phyloP scores from a whole-genome alignment of 768 basidiomycete genomes.

The Rhodosporidiobolus odoratus region DNA sequence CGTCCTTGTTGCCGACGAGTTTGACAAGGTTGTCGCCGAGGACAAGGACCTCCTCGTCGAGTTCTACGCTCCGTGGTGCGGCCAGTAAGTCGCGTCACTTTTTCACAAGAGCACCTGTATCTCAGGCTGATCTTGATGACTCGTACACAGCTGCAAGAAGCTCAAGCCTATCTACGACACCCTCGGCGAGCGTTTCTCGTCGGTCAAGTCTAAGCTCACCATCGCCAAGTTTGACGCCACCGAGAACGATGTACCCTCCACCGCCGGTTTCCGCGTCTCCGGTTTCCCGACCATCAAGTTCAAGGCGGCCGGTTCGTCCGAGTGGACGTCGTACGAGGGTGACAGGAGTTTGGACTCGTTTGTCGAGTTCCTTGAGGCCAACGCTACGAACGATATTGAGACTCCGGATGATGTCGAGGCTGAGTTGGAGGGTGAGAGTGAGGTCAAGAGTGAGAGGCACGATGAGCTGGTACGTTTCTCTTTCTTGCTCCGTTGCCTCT shows the following conservation, averaged over 20 bases:
- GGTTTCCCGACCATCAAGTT: constrained; percentile 94
- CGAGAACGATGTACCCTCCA: constrained; percentile 89
- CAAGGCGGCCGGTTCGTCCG: constrained; percentile 76
- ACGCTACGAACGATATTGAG: constrained; percentile 38
- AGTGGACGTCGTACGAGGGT: constrained; percentile 90
- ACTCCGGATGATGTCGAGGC: constrained; percentile 20
- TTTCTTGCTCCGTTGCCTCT: background rate
- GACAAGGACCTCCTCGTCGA: constrained; percentile 96
- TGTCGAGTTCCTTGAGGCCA: constrained; percentile 40
- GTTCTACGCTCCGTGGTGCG: constrained; percentile 93
- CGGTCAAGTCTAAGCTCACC: constrained; percentile 44
- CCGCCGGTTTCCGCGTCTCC: constrained; percentile 69
- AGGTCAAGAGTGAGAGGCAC: constrained; percentile 18
- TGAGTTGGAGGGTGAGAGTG: constrained; percentile 22
- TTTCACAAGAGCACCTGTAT: background rate
- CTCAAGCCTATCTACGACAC: constrained; percentile 90
- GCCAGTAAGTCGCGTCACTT: constrained; percentile 40
- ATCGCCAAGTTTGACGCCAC: constrained; percentile 89
- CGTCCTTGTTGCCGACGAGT: constrained; percentile 78
- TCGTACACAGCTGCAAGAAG: constrained; percentile 76
- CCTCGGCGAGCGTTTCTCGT: constrained; percentile 75
- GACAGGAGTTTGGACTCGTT: constrained; percentile 49
- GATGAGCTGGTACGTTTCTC: constrained; percentile 24
- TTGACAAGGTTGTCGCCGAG: constrained; percentile 78
- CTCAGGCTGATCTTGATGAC: background rate